phyloP scores from a whole-genome alignment of 345 rosid species.

The Abelmoschus esculentus region DNA sequence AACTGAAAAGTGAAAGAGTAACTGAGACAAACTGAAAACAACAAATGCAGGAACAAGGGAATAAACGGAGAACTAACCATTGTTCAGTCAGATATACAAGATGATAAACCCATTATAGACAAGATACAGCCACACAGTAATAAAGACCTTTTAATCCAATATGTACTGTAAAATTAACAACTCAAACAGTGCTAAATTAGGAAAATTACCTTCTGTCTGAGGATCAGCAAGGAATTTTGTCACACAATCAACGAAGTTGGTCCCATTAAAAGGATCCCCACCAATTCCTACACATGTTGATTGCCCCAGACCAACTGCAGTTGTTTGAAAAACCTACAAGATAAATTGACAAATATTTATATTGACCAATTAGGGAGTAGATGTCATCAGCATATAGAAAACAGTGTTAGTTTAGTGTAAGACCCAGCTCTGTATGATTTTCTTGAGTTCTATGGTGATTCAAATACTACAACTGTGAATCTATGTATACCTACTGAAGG shows the following conservation, averaged over 20 bases:
- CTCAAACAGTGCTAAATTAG: neutral
- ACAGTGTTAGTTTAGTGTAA: neutral
- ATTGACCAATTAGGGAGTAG: neutral
- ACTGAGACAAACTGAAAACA: neutral
- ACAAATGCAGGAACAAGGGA: neutral
- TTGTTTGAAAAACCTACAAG: constrained; percentile 90
- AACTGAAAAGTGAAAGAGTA: neutral
- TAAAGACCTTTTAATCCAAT: neutral
- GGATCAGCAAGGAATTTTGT: constrained; percentile 77
- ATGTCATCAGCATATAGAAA: neutral
- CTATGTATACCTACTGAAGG: neutral
- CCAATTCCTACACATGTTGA: constrained; percentile 83
- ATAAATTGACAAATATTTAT: neutral
- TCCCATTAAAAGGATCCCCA: constrained; percentile 96
- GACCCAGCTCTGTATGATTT: neutral
- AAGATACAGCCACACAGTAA: neutral
- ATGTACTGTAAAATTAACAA: neutral
- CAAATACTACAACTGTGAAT: neutral
- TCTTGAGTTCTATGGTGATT: neutral
- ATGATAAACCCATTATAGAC: neutral
- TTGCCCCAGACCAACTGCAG: constrained; percentile 91
- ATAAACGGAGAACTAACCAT: neutral
- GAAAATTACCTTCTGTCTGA: constrained; percentile 80
- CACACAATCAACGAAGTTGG: constrained; percentile 90
- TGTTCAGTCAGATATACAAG: neutral